These are phyloP conservation scores for Coniferiporia sulphurascens DNA, from an alignment of 1,284 basidiomycete species.

Conservation along the genomic window DNA sequence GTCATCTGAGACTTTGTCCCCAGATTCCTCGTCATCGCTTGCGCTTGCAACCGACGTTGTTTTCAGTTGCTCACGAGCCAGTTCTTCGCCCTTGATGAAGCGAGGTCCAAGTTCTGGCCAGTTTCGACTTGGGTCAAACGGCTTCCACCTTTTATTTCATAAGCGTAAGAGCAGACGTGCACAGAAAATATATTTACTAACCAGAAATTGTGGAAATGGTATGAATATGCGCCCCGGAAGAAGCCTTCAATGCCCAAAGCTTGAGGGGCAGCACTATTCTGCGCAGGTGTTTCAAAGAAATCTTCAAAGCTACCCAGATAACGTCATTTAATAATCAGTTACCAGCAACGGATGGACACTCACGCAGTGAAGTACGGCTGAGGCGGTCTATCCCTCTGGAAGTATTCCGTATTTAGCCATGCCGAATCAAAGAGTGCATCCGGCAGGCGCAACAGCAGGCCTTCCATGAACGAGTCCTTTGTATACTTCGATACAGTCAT, in stretches of 20 bases:
- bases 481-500: conserved; percentile 80
- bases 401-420: conserved; percentile 81
- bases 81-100: conserved; percentile 70
- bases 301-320: conserved; percentile 59
- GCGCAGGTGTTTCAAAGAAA: conserved; percentile 75
- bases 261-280: conserved; percentile 65
- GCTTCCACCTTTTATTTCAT: conserved; percentile 71
- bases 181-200: conserved; percentile 26
- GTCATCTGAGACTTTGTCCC: conserved; percentile 36
- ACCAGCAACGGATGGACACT: conserved; percentile 27
- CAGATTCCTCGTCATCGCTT: conserved; percentile 27
- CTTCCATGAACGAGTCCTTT: conserved; percentile 72
- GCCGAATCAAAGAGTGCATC: conserved; percentile 86
- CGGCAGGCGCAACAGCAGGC: conserved; percentile 69
- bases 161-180: neutral
- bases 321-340: neutral
- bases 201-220: conserved; percentile 87
- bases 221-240: conserved; percentile 82
- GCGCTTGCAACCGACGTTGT: conserved; percentile 20
- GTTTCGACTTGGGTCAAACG: conserved; percentile 84
- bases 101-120: conserved; percentile 86
- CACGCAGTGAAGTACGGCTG: conserved; percentile 81
- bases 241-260: conserved; percentile 81
- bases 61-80: conserved; percentile 35
- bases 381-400: conserved; percentile 77